These are phyloP conservation scores for Brettanomyces naardenensis DNA, from an alignment of 805 yeast genomes.

Conservation along the genomic window DNA sequence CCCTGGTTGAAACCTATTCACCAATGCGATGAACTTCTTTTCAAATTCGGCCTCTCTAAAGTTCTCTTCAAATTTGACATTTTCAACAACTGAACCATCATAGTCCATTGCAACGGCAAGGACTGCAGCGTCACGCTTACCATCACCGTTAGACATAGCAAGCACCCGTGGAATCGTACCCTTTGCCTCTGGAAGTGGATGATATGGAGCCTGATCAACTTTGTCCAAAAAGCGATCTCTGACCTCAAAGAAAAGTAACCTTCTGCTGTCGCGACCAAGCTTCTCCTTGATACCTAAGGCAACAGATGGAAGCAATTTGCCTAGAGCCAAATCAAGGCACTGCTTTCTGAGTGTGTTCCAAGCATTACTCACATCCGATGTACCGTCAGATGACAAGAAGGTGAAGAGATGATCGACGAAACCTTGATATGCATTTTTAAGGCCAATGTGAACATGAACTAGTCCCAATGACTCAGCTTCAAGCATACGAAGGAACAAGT, in stretches of 20 bases:
- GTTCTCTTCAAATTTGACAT: conserved; percentile 68
- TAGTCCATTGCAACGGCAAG: conserved; percentile 75
- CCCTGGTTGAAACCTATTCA: conserved; percentile 69
- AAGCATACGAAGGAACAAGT: conserved; percentile 77
- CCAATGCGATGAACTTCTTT: conserved; percentile 49
- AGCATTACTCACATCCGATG: conserved; percentile 61
- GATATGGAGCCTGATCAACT: conserved; percentile 89
- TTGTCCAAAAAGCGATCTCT: conserved; percentile 62
- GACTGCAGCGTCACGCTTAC: conserved; percentile 78
- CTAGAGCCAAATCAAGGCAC: conserved; percentile 60
- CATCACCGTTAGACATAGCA: conserved; percentile 80
- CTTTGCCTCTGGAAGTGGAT: conserved; percentile 66
- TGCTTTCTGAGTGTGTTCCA: conserved; percentile 77
- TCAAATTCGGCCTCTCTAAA: conserved; percentile 63
- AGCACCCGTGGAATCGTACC: conserved; percentile 84
- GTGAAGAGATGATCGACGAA: conserved; percentile 42
- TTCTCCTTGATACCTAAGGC: conserved; percentile 77
- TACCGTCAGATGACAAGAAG: conserved; percentile 66
- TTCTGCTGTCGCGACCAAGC: conserved; percentile 67
- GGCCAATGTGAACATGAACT: conserved; percentile 55
- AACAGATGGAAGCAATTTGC: conserved; percentile 57
- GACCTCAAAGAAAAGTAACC: conserved; percentile 57
- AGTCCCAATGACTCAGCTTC: conserved; percentile 83
- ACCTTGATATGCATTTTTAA: conserved; percentile 34
- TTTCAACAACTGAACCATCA: conserved; percentile 69